phyloP scores from a whole-genome alignment of 768 basidiomycete genomes.

The Mycena chlorophos region DNA sequence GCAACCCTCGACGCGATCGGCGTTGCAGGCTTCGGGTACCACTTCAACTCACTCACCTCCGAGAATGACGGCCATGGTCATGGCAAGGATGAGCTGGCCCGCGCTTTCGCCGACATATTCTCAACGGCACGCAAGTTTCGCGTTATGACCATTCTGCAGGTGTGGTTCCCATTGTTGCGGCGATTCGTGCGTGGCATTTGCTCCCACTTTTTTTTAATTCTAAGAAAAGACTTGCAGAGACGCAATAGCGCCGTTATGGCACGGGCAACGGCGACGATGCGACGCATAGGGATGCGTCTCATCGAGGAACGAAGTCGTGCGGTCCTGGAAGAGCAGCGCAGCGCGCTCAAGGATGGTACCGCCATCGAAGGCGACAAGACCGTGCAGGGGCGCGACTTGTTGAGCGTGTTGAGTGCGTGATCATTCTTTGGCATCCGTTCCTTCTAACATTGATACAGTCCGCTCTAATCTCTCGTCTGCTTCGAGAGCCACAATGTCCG shows the following conservation, averaged over 20 bases:
- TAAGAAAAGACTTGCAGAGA: constrained; percentile 35
- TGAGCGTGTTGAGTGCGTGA: constrained; percentile 54
- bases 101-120: constrained; percentile 56
- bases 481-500: constrained; percentile 47
- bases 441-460: constrained; percentile 39
- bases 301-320: constrained; percentile 50
- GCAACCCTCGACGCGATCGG: constrained; percentile 71
- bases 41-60: constrained; percentile 55
- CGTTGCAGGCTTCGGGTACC: constrained; percentile 63
- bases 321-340: constrained; percentile 29
- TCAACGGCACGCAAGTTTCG: constrained; percentile 53
- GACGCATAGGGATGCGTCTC: constrained; percentile 53
- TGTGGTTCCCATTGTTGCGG: constrained; percentile 58
- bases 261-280: constrained; percentile 47
- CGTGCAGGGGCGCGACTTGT: constrained; percentile 48
- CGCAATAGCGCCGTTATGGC: constrained; percentile 45
- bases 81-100: constrained; percentile 54
- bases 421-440: background rate
- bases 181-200: constrained; percentile 45
- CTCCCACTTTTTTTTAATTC: constrained; percentile 1
- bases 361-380: constrained; percentile 34
- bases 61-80: constrained; percentile 26
- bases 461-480: constrained; percentile 54
- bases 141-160: constrained; percentile 52
- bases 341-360: constrained; percentile 16